Base-by-base conservation (phyloP, 805 yeast genomes). In the Metschnikowia kunwiensis region DNA sequence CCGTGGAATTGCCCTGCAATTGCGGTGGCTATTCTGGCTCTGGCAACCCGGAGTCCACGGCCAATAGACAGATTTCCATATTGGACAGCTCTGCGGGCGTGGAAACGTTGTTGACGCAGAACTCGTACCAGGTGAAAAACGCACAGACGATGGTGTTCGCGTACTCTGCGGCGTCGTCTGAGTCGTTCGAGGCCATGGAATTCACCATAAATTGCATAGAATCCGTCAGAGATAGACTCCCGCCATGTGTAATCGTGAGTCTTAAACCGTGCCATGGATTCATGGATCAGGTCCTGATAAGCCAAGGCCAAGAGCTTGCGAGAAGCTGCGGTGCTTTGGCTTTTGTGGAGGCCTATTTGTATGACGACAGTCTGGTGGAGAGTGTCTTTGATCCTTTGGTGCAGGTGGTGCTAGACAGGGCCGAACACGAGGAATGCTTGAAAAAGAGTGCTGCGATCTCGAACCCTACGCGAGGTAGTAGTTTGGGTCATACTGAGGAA, bases 171-270 rank as follows among this genome's bases (percentile, higher is more conserved):
- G 49, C 47, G 19, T 50, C 53, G 36, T 30, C 47, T 7, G 53
- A 48, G 6, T 54, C 65, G 3, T 63, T 62, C 30, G 53, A 53
- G 19, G 53, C 49, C 7, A 35, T 61, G 9, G 61, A 57, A 15
- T 65, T 63, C 22, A 33, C 55, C 30, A 47, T 52, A 20, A 55
- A 57, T n/a, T 42, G 57, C 25, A 40, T 64, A 1, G 24, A 22
- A 15, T 40, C 52, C 6, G 31, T 60, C 3, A 46, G 61, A 28
- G 50, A 49, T 4, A 33, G n/a, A 3, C 43, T 53, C 24, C 66
- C 67, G 9, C 64, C 65, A 0, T 43, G 62, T 5, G 53, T 57
- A 2, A 36, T 67, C 9, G 63, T 55, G 13, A 68, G 61, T 1
- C 46, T 63, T 13, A 61, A 60, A 34, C 29, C 49, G 17, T 70